Evolutionary conservation across 2,329 filamentous ascomycete species (phyloP).

Genomic region (Elsinoe ampelina): DNA sequence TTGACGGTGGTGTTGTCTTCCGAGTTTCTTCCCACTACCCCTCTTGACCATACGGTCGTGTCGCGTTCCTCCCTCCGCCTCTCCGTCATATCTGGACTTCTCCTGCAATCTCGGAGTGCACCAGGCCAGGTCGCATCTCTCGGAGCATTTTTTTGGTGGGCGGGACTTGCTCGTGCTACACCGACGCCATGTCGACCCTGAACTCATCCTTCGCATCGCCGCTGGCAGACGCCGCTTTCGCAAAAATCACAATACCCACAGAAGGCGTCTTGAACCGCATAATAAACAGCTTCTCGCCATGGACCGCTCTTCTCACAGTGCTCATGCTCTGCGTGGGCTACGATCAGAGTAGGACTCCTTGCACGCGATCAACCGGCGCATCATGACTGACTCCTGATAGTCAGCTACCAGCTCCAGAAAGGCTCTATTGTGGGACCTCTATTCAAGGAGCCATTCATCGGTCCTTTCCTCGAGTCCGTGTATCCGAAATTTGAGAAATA

Average conservation of each 20-base stretch:
- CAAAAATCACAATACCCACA: conserved; percentile 40
- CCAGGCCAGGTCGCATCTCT: neutral
- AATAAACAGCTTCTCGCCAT: conserved; percentile 51
- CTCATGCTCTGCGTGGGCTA: conserved; percentile 67
- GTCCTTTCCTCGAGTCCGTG: conserved; percentile 88
- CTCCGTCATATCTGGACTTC: neutral
- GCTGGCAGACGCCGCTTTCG: conserved; percentile 52
- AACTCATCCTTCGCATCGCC: conserved; percentile 64
- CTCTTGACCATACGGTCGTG: neutral
- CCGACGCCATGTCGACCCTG: conserved; percentile 23
- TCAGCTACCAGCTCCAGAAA: conserved; percentile 39
- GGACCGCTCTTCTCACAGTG: conserved; percentile 61
- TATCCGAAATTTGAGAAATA: conserved; percentile 89
- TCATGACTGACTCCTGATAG: conserved; percentile 22
- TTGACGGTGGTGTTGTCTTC: neutral
- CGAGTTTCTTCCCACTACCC: neutral
- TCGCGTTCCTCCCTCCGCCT: neutral
- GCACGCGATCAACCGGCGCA: neutral
- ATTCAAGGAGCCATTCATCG: conserved; percentile 51
- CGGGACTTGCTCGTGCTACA: neutral
- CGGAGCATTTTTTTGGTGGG: conserved; percentile 9
- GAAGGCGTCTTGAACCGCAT: conserved; percentile 44
- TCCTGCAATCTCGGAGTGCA: neutral
- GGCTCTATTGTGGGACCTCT: conserved; percentile 38
- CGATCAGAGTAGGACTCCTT: conserved; percentile 66